phyloP scores from a whole-genome alignment of 768 basidiomycete species.

The Phaeotremella fagi region DNA sequence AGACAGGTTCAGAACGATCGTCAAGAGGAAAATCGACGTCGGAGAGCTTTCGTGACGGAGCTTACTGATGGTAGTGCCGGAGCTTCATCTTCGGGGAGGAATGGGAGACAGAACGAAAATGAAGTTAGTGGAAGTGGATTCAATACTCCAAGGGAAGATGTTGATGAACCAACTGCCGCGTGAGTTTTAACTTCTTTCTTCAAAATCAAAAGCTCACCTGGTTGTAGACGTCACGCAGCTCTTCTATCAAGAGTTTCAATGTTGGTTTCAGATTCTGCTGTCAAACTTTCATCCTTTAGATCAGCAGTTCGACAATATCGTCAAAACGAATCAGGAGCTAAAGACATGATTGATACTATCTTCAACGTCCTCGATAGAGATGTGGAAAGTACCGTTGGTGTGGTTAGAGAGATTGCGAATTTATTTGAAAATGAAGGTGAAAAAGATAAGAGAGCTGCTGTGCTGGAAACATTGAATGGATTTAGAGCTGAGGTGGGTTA shows the following conservation, averaged over 20 bases:
- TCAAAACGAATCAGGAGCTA: conserved; percentile 67
- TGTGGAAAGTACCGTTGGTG: conserved; percentile 63
- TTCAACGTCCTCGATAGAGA: conserved; percentile 69
- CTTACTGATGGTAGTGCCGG: conserved; percentile 20
- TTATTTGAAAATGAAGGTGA: conserved; percentile 70
- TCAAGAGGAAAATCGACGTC: conserved; percentile 29
- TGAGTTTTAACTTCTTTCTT: conserved; percentile 17
- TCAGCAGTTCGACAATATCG: conserved; percentile 75
- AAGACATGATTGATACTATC: conserved; percentile 81
- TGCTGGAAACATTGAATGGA: conserved; percentile 73
- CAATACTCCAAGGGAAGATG: conserved; percentile 39
- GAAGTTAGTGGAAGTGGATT: conserved; percentile 23
- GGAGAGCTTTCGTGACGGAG: conserved; percentile 38
- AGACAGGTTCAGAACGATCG: conserved; percentile 28
- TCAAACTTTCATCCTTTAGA: conserved; percentile 52
- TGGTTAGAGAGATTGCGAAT: conserved; percentile 56
- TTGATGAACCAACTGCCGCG: conserved; percentile 43
- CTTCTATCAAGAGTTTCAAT: conserved; percentile 60
- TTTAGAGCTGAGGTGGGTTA: conserved; percentile 70
- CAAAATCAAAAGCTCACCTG: background rate
- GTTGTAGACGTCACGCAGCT: conserved; percentile 61
- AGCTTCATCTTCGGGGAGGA: background rate
- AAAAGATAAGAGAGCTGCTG: conserved; percentile 61
- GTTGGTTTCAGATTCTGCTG: conserved; percentile 46
- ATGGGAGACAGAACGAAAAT: background rate